A percentile compares a stretch with the other conserved stretches of the same genome.
Conservation (phyloP, 495 filamentous ascomycete species). For the Cenococcum geophilum region DNA sequence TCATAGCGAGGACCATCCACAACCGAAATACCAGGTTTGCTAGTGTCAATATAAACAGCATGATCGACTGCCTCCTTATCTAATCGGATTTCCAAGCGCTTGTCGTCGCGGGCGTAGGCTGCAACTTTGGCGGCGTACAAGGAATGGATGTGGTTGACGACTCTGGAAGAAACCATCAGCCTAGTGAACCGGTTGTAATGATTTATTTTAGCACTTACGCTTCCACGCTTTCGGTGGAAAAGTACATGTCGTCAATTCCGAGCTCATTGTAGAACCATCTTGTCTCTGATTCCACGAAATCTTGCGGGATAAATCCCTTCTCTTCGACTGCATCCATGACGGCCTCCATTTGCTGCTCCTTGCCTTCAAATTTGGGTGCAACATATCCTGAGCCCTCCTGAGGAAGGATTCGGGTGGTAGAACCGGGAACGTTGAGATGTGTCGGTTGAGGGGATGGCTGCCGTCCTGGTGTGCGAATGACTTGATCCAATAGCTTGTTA, state of each 20-base stretch:
- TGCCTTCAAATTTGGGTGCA: slow-evolving; percentile 90
- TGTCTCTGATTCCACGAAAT: slow-evolving; percentile 78
- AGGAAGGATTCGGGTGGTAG: slow-evolving; percentile 57
- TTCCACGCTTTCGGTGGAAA: slow-evolving; percentile 81
- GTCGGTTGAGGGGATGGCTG: slow-evolving; percentile 87
- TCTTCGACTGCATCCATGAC: slow-evolving; percentile 70
- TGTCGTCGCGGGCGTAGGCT: slow-evolving; percentile 88
- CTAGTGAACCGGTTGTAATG: background rate
- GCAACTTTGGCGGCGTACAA: slow-evolving; percentile 97
- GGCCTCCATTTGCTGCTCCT: slow-evolving; percentile 86
- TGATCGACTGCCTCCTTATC: slow-evolving; percentile 95
- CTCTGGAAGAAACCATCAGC: slow-evolving; percentile 34
- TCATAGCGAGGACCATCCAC: slow-evolving; percentile 81
- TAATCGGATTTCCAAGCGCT: slow-evolving; percentile 83
- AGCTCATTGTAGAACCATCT: slow-evolving; percentile 96
- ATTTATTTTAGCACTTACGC: slow-evolving; percentile 39
- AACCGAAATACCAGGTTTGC: slow-evolving; percentile 71
- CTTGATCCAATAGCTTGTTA: slow-evolving; percentile 60
- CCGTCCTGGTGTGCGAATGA: slow-evolving; percentile 52
- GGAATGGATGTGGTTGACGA: slow-evolving; percentile 89
- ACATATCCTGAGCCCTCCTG: slow-evolving; percentile 94
- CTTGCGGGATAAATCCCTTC: slow-evolving; percentile 77
- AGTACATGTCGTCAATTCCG: slow-evolving; percentile 98
- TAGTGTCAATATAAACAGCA: slow-evolving; percentile 97
- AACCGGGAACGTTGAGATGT: slow-evolving; percentile 70